Base-by-base conservation (phyloP, 495 filamentous ascomycete genomes). In the Neurospora intermedia region DNA sequence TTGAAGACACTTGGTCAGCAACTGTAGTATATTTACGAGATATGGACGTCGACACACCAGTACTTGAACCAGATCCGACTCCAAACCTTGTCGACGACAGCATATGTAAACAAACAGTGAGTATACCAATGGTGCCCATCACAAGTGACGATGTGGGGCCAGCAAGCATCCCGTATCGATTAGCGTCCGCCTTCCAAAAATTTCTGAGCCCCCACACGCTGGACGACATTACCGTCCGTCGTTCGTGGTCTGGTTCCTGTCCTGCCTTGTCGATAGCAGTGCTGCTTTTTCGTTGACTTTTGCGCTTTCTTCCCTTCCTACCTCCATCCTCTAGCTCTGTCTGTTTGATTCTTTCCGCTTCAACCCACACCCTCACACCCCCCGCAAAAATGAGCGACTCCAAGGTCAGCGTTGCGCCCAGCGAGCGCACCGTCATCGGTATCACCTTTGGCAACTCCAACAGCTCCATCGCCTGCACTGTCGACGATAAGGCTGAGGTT, bases 371-470 rank as follows among this genome's bases (percentile, higher is more conserved):
- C 45, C 45, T 20, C 43, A 70, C 48, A 16, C 40, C 27, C 41
- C 59, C 43, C 9, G 48, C 54, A 71, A 79, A 62, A 38, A 85
- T 85, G 83, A 79, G 76, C 69, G 83, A 83, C 71, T 72, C 76
- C 69, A 81, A 77, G 76, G 70, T 84, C 83, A 80, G 78, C 76
- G 78, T 81, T 73, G 76, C 83, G 83, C 87, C 89, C 39, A 85
- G 81, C 72, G 87, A 92, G 83, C 85, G 90, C 75, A 88, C 90
- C 75, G 92, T 91, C 77, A 99, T 99, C 83, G 96, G 96, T 82
- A 93, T 99, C 81, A 92, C 94, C 70, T 98, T 98, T 86, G 96
- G 96, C 82, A 99, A 99, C 84, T 93, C 93, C 69, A 96, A 94
- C 87, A 97, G 95, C 84, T 97, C 94, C 70, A 98, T 99, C 84